A percentile compares a stretch with the other conserved stretches of the same genome.
These are phyloP conservation scores for Leptodontidium sp. DNA, from an alignment of 2,329 filamentous ascomycete genomes.

Conservation along the genomic window DNA sequence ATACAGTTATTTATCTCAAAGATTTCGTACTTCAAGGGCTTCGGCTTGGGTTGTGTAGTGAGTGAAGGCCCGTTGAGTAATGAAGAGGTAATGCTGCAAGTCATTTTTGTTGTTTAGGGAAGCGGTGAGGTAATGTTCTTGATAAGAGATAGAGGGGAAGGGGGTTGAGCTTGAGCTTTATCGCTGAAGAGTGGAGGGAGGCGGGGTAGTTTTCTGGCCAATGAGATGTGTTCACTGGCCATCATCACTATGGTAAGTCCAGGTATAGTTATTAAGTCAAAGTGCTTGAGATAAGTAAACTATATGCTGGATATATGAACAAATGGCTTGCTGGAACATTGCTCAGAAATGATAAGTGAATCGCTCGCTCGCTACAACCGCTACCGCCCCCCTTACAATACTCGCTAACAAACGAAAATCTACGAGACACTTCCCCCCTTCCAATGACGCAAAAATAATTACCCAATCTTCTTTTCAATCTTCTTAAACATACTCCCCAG, in stretches of 20 bases:
- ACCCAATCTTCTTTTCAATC: slow-evolving; percentile 71
- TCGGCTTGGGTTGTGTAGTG: neutral
- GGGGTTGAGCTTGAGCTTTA: slow-evolving; percentile 19
- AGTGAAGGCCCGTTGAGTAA: slow-evolving; percentile 31
- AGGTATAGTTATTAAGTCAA: neutral
- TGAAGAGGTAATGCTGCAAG: slow-evolving; percentile 34
- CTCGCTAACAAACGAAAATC: neutral
- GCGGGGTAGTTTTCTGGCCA: neutral
- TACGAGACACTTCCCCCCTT: neutral
- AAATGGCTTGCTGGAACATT: slow-evolving; percentile 4
- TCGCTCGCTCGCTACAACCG: neutral
- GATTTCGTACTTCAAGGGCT: neutral
- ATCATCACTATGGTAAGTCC: neutral
- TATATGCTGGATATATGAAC: slow-evolving; percentile 8
- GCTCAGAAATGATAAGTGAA: neutral
- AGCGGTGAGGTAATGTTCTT: slow-evolving; percentile 33
- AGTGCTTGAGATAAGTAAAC: neutral
- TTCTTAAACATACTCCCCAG: slow-evolving; percentile 78
- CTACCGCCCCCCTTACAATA: neutral
- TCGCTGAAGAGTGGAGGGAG: slow-evolving; percentile 10
- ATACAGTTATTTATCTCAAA: neutral
- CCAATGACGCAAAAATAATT: slow-evolving; percentile 10
- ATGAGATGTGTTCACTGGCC: neutral
- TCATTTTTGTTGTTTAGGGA: slow-evolving; percentile 16
- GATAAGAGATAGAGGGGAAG: slow-evolving; percentile 27